Conservation (phyloP, 2,329 filamentous ascomycete genomes). For the Phialocephala sp. region DNA sequence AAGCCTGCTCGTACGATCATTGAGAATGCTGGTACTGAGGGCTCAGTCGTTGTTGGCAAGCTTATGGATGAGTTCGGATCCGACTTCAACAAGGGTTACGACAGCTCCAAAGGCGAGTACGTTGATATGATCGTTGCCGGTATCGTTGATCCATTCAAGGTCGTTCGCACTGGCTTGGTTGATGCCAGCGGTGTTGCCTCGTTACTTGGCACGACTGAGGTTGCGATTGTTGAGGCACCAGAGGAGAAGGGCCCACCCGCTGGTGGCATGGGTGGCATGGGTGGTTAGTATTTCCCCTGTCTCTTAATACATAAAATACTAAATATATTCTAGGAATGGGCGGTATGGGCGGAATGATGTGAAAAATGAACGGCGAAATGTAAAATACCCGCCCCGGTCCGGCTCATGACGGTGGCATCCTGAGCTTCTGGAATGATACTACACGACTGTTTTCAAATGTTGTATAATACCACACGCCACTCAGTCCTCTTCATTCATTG, state of each 20-base stretch:
- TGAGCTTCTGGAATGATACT: slow-evolving; percentile 24
- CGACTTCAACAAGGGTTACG: slow-evolving; percentile 98
- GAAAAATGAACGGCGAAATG: slow-evolving; percentile 34
- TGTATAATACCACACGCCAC: slow-evolving; percentile 42
- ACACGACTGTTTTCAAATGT: slow-evolving; percentile 31
- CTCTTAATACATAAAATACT: background rate
- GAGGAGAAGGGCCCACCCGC: slow-evolving; percentile 78
- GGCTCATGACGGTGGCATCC: slow-evolving; percentile 17
- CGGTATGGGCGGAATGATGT: slow-evolving; percentile 44
- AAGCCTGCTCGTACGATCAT: slow-evolving; percentile 93
- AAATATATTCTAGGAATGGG: slow-evolving; percentile 23
- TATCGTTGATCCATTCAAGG: slow-evolving; percentile 99
- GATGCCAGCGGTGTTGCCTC: slow-evolving; percentile 97
- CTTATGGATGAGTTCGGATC: slow-evolving; percentile 88
- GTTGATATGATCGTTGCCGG: slow-evolving; percentile 97
- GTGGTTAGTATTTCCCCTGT: slow-evolving; percentile 40
- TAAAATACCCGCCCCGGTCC: slow-evolving; percentile 36
- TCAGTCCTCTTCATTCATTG: slow-evolving; percentile 39
- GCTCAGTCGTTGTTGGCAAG: slow-evolving; percentile 96
- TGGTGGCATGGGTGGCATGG: slow-evolving; percentile 70
- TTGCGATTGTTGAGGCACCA: slow-evolving; percentile 96
- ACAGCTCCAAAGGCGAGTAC: slow-evolving; percentile 96
- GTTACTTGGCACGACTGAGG: slow-evolving; percentile 95
- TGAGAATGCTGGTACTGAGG: slow-evolving; percentile 96
- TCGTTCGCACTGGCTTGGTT: slow-evolving; percentile 93